These are phyloP conservation scores for Podila minutissima DNA, from an alignment of 192 early-diverging fungal species.

Conservation along the genomic window DNA sequence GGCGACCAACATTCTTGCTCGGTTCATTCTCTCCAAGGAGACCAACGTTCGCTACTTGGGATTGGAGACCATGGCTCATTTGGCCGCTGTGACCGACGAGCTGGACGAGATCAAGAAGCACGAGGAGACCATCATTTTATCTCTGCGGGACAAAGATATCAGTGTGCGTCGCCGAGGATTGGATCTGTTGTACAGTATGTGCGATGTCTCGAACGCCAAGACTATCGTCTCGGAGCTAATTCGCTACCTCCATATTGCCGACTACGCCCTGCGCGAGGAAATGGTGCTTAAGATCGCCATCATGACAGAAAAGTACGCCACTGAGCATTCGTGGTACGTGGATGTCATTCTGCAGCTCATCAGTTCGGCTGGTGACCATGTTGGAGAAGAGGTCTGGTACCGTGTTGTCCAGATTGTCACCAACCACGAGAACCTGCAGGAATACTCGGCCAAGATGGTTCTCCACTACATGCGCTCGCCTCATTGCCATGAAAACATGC, in stretches of 20 bases:
- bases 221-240: slow-evolving; percentile 92
- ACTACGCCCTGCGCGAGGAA: slow-evolving; percentile 93
- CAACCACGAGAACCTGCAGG: slow-evolving; percentile 94
- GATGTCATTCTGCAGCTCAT: slow-evolving; percentile 98
- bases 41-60: slow-evolving; percentile 98
- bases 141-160: slow-evolving; percentile 96
- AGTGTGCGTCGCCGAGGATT: slow-evolving; percentile 95
- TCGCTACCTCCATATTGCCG: slow-evolving; percentile 88
- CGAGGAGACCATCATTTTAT: slow-evolving; percentile 89
- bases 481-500: slow-evolving; percentile 93
- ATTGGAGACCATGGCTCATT: slow-evolving; percentile 97
- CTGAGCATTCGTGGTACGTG: slow-evolving; percentile 98
- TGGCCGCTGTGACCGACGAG: slow-evolving; percentile 85
- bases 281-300: slow-evolving; percentile 99
- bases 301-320: slow-evolving; percentile 96
- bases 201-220: slow-evolving; percentile 87
- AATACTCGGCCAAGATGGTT: slow-evolving; percentile 90
- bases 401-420: slow-evolving; percentile 96
- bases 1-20: slow-evolving; percentile 82
- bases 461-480: slow-evolving; percentile 87
- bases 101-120: slow-evolving; percentile 84
- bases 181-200: slow-evolving; percentile 98
- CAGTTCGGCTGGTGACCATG: slow-evolving; percentile 93
- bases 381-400: slow-evolving; percentile 98
- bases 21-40: slow-evolving; percentile 94